Conservation (phyloP, 495 filamentous ascomycete genomes). For the Hyaloscypha hepaticicola region DNA sequence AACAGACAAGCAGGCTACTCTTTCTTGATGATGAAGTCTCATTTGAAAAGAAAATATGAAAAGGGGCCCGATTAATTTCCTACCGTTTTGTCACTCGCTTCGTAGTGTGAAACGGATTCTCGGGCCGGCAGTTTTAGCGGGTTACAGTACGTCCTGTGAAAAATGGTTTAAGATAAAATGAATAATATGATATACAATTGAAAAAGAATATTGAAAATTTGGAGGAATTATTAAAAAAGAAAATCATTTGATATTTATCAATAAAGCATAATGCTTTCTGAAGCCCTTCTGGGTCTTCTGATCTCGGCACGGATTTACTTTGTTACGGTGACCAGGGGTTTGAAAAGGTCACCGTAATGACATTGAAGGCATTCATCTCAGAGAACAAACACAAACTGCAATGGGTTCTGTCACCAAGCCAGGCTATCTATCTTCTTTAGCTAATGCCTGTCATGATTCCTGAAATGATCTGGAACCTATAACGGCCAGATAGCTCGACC, state of each 20-base stretch:
- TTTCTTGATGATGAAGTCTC: not conserved
- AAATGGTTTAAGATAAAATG: too few relatives aligned
- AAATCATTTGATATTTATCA: too few relatives aligned
- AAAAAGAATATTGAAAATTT: too few relatives aligned
- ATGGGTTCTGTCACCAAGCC: not conserved
- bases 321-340: not conserved
- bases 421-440: not conserved
- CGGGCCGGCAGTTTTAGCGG: not conserved
- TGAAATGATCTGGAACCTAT: constrained; percentile 12
- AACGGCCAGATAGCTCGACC: not conserved
- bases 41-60: not conserved
- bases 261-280: not conserved
- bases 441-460: not conserved
- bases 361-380: constrained; percentile 9
- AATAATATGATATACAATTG: too few relatives aligned
- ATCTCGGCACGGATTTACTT: not conserved
- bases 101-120: not conserved
- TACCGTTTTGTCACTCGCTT: not conserved
- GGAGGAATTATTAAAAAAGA: too few relatives aligned
- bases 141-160: too few relatives aligned
- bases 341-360: constrained; percentile 7
- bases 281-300: not conserved
- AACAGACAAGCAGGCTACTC: not conserved
- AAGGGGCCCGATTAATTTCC: not conserved
- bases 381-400: constrained; percentile 2